Evolutionary conservation across 768 basidiomycete species (phyloP), one percentile per base, ranked within the genome.

Genomic region (Tubosaeta sp.): DNA sequence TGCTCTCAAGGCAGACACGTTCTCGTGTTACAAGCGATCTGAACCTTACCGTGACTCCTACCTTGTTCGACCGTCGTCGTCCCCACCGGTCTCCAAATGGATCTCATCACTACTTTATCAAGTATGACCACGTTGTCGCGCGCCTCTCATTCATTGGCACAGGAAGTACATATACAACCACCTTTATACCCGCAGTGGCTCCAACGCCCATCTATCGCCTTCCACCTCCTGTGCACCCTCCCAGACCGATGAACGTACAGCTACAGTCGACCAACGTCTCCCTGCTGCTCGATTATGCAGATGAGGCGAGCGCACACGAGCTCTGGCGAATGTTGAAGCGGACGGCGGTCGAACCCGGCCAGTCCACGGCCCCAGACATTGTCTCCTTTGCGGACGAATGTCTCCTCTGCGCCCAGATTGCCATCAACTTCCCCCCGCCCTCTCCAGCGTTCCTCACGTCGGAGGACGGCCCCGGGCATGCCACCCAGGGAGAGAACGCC

Each of bases 371-470:
- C 11, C 62, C 62, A n/a, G 46, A 50, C 12, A 37, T 69, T 10
- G 1, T 22, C 38, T 60, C 62, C 29, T 69, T 69, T 29, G 57
- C 56, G 41, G 60, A 64, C 34, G 69, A 69, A 6, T 69, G 68
- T 48, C 59, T 69, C 22, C 48, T 71, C 29, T 69, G 52, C 13
- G 62, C 68, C 19, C 44, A 54, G 13, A 64, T 69, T 22, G 17
- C 52, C 35, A 38, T 10, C 43, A 55, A 56, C 5, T 4, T 0
- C 8, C 19, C 39, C 3, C 0, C 5, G 17, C 2, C 11, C 4
- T 16, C 19, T 33, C 12, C 2, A 34, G 33, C 25, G 6, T 31
- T n/a, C 29, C 29, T 9, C 4, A 4, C 31, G 5, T 10, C 25
- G 16, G 9, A 25, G 11, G 7, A 16, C 12, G 33, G 38, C 25